phyloP scores from a whole-genome alignment of 2,329 filamentous ascomycete genomes.

The Trichoderma atrobrunneum region DNA sequence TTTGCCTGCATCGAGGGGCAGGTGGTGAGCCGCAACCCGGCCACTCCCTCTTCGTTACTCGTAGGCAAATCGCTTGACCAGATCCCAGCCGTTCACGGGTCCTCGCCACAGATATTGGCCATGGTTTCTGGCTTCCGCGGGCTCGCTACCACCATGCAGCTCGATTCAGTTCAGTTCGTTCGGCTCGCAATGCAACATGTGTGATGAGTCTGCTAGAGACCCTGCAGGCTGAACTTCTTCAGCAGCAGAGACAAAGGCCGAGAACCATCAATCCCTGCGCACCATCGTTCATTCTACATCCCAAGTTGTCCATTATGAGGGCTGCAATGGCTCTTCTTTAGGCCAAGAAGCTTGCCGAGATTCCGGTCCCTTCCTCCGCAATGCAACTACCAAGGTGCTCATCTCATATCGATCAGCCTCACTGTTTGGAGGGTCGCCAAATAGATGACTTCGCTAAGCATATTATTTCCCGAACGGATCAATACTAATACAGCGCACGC shows the following conservation, averaged over 20 bases:
- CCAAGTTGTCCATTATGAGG: background rate
- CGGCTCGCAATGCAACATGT: background rate
- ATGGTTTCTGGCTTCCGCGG: background rate
- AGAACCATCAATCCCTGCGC: background rate
- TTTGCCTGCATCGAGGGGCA: background rate
- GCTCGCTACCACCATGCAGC: background rate
- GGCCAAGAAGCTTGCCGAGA: background rate
- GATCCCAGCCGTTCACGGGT: background rate
- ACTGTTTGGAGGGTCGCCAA: background rate
- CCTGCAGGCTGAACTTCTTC: background rate
- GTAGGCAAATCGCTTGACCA: background rate
- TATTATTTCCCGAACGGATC: slow-evolving; percentile 1
- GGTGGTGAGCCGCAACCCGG: background rate
- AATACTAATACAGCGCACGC: background rate
- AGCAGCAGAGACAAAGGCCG: background rate
- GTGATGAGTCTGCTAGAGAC: background rate
- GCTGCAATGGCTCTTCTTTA: background rate
- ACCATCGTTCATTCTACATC: background rate
- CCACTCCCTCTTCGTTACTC: background rate
- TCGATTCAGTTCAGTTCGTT: background rate
- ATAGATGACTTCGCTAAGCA: background rate
- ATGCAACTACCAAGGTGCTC: background rate
- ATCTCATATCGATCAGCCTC: slow-evolving; percentile 5
- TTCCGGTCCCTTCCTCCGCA: background rate
- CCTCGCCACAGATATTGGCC: background rate